Evolutionary conservation across 257 asterid genomes (phyloP), one percentile per base, ranked within the genome.

Genomic region (Jaltomata sinuosa): DNA sequence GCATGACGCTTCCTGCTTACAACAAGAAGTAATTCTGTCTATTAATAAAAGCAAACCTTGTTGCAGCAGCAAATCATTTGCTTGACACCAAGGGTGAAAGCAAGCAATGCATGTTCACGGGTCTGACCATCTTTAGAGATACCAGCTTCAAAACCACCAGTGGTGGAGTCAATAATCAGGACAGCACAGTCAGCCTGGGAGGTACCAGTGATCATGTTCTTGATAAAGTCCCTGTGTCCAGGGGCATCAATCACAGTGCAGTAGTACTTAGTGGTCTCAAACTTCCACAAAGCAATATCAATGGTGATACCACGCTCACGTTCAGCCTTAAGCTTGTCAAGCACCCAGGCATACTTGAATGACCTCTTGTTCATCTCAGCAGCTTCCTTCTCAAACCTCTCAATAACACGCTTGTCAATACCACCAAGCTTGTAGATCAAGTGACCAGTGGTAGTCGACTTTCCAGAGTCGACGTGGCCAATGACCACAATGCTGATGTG

Each of bases 281-380:
- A 94, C 89, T 93, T 93, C 97, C 97, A 93, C 91, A 93, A 79
- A 83, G 98, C 98, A 84, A 94, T 94, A 86, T 94, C 97, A 61
- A 94, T 94, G 76, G 98, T 94, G 52, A 94, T 94, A 88, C 97
- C 98, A 90, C 97, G 98, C 71, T 94, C 98, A 40, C 97, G 98
- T 90, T 94, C 98, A 15, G 98, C 98, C 92, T 94, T 94, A 52
- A 94, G 98, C 85, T 94, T 94, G 94, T 94, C 98, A 15, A 94
- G 92, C 86, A 94, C 97, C 97, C 98, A 94, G 4, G 95, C 98
- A 22, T 94, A 92, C 91, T 94, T 94, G 95, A 94, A 94, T 15
- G 96, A 93, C 89, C 97, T 92, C 89, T 93, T 93, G 92, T 93
- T 93, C 97, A 93, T 93, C 87, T 93, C 97, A 84, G 95, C 95